Evolutionary conservation across 768 basidiomycete species (phyloP).

Genomic region (Coprinopsis cinerea): DNA sequence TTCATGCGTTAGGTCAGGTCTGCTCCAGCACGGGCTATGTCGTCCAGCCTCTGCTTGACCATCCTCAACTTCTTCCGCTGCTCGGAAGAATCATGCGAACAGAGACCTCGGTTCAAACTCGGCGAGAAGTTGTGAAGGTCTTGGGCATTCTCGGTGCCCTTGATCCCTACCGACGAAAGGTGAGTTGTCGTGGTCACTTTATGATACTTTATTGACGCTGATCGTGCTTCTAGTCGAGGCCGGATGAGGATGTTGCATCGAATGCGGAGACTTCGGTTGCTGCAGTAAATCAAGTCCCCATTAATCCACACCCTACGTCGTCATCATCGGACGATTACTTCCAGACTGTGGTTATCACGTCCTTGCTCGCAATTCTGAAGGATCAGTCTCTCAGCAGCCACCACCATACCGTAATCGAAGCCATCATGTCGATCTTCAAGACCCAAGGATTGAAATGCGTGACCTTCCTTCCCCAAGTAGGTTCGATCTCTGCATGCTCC

Average conservation of each 20-base stretch:
- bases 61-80: slow-evolving; percentile 85
- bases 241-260: slow-evolving; percentile 55
- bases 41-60: slow-evolving; percentile 82
- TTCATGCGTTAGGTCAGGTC: slow-evolving; percentile 91
- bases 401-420: slow-evolving; percentile 93
- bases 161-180: slow-evolving; percentile 94
- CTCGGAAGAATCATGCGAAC: slow-evolving; percentile 81
- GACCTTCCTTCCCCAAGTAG: slow-evolving; percentile 87
- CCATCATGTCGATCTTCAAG: slow-evolving; percentile 98
- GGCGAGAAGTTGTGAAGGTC: slow-evolving; percentile 90
- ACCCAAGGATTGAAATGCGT: slow-evolving; percentile 97
- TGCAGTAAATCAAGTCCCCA: slow-evolving; percentile 63
- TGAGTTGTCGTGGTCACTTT: slow-evolving; percentile 23
- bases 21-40: slow-evolving; percentile 96
- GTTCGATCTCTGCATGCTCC: slow-evolving; percentile 3
- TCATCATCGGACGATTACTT: slow-evolving; percentile 91
- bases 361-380: slow-evolving; percentile 80
- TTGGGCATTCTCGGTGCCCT: slow-evolving; percentile 94
- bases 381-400: slow-evolving; percentile 83
- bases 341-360: slow-evolving; percentile 90
- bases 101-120: slow-evolving; percentile 63
- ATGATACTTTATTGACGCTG: not conserved
- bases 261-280: slow-evolving; percentile 47
- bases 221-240: slow-evolving; percentile 26
- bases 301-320: slow-evolving; percentile 53